Base-by-base conservation (phyloP, 2,329 filamentous ascomycete genomes). In the Emergomyces orientalis region DNA sequence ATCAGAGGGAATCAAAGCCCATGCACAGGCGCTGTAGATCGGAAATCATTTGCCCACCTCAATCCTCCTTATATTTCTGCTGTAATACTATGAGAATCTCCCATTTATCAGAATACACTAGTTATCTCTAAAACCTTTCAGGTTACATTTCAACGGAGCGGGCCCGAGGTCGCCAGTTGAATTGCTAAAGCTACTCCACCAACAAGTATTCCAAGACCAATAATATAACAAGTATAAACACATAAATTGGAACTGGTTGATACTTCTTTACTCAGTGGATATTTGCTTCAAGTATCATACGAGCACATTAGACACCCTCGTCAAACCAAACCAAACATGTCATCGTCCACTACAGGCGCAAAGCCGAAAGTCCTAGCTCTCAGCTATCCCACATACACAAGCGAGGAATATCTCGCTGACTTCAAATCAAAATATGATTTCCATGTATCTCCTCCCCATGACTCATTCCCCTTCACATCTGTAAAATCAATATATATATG, bases 371-470 rank as follows among this genome's bases (percentile, higher is more conserved):
- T 65, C 27, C 59, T 65, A 27, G 62, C 62, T 1, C 39, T 63
- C 22, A 62, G 54, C 52, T 62, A 57, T 58, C 64, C 64, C 34
- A 47, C 32, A 14, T 65, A 61, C 61, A 63, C 64, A 11, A 59
- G 63, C 25, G 59, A 60, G 22, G 34, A 49, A 14, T 65, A 65
- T 32, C 59, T 65, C 6, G 61, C 56, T 11, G 63, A 65, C 34
- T 65, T 65, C 27, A 59, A 57, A 39, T 61, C 63, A 51, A 63
- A 63, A 41, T 63, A 63, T 49, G 64, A 65, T 17, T 55, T 65
- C 27, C 62, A 63, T 32, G 64, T 65, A 58, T 19, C 34, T 27
- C 22, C 49, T 32, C 17, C 27, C 49, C 49, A 17, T 52, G 2
- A 11, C 13, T 19, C 34, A 11, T 8, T 17, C 51, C 17, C 30